Evolutionary conservation across 306 rosid species (phyloP), one percentile per base, ranked within the genome.

Genomic region (Arachis stenosperma): DNA sequence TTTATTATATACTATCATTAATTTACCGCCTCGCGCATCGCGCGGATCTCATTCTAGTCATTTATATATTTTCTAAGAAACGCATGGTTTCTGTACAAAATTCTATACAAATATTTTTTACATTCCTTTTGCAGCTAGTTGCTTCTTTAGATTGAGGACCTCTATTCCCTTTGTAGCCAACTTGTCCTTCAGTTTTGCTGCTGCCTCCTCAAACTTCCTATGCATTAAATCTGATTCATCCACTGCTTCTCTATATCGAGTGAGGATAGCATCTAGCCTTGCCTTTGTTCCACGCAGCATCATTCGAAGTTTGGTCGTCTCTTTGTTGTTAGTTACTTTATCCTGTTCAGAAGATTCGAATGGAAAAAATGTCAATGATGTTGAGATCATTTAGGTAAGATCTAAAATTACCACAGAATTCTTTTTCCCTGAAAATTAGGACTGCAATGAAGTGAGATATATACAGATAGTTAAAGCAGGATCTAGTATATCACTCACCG

Each of bases 281-380:
- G 89, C 90, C 41, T 84, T 97, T 15, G 92, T 87, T 79, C 96
- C 90, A 8, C 79, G 83, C 2, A 91, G 86, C 78, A 94, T 82
- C 90, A 87, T 86, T 75, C 86, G 83, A 9, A 81, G 80, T 71
- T 88, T 89, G 7, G 91, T 66, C 70, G 53, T 79, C 52, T 79
- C 85, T 54, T 74, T 89, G 72, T 70, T 70, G 61, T 57, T 85
- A 46, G 71, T 44, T 4, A 85, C 82, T 62, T 73, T 78, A 67
- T 82, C 88, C 98, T 93, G 84, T 60, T 67, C 73, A 81, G 8
- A 9, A 75, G 37, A 61, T 53, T 43, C 0, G 6, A 57, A 10
- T 48, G 57, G 41, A 7, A 56, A 65, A 42, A 8, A n/a, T 60
- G 47, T n/a, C n/a, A n/a, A 69, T 57, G 57, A 46, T 13, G 53